Conservation (phyloP, 2,329 filamentous ascomycete species). For the Rutstroemia sp. region DNA sequence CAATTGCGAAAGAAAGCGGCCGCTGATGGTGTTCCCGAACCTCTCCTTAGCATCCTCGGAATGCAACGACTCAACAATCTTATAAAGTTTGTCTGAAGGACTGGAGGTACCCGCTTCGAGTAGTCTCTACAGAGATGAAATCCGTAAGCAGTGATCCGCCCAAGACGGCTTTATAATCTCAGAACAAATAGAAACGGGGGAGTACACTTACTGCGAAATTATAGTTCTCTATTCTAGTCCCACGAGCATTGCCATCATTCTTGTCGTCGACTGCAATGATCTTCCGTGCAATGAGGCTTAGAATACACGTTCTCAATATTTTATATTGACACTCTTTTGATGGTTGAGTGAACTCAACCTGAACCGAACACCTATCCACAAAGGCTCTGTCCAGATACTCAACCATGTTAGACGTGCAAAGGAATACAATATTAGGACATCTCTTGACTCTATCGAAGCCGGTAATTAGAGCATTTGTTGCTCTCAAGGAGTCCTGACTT, state of each 20-base stretch:
- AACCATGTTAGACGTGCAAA: slow-evolving; percentile 28
- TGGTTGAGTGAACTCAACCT: slow-evolving; percentile 19
- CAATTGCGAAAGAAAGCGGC: slow-evolving; percentile 21
- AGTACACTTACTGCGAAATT: slow-evolving; percentile 6
- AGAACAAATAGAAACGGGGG: not conserved
- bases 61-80: slow-evolving; percentile 15
- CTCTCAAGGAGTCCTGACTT: slow-evolving; percentile 26
- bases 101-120: too few species aligned
- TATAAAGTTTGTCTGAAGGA: slow-evolving; percentile 12
- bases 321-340: slow-evolving; percentile 21
- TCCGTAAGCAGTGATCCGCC: too few species aligned
- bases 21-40: slow-evolving; percentile 16
- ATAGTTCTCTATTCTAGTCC: slow-evolving; percentile 7
- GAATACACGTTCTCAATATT: slow-evolving; percentile 22
- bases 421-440: slow-evolving; percentile 23
- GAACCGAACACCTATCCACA: slow-evolving; percentile 23
- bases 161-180: too few species aligned
- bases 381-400: slow-evolving; percentile 27
- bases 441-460: slow-evolving; percentile 22
- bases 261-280: slow-evolving; percentile 10
- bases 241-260: not conserved
- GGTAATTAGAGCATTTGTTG: slow-evolving; percentile 29
- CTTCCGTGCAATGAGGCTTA: slow-evolving; percentile 17
- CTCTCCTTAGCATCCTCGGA: slow-evolving; percentile 2
- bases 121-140: not conserved